These are phyloP conservation scores for Pelargonium cotyledonis DNA, from an alignment of 441 rosid genomes.

Conservation along the genomic window DNA sequence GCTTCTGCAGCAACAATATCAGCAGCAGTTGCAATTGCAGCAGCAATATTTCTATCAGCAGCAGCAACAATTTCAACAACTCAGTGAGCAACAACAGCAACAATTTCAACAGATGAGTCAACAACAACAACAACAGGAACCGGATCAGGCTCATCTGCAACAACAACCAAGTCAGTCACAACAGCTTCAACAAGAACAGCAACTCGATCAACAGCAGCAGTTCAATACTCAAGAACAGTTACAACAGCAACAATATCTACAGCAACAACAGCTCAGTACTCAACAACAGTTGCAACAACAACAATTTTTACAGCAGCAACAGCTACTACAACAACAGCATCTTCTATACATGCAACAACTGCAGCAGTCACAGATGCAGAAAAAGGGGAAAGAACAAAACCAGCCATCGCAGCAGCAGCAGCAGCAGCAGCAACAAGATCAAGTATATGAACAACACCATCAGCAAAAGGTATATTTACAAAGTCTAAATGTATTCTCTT, in stretches of 20 bases:
- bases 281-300: slow-evolving; percentile 19
- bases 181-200: slow-evolving; percentile 26
- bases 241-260: slow-evolving; percentile 19
- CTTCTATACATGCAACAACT: slow-evolving; percentile 21
- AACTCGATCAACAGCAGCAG: slow-evolving; percentile 22
- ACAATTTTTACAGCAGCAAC: slow-evolving; percentile 22
- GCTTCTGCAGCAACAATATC: slow-evolving; percentile 29
- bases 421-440: slow-evolving; percentile 14
- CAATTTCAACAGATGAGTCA: slow-evolving; percentile 28
- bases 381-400: background rate
- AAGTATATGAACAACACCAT: slow-evolving; percentile 20
- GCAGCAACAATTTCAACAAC: slow-evolving; percentile 24
- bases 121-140: slow-evolving; percentile 27
- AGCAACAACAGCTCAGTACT: slow-evolving; percentile 13
- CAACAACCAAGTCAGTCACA: slow-evolving; percentile 29
- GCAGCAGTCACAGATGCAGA: slow-evolving; percentile 14
- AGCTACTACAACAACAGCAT: slow-evolving; percentile 22
- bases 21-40: slow-evolving; percentile 28
- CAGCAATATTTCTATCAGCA: slow-evolving; percentile 31
- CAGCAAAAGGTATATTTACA: background rate
- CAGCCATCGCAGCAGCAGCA: slow-evolving; percentile 1
- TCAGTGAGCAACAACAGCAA: slow-evolving; percentile 26
- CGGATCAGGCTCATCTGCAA: slow-evolving; percentile 21
- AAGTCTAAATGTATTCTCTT: background rate
- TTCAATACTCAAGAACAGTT: background rate